Conservation (phyloP, 805 yeast species). For the Cyberlindnera subsufficiens region DNA sequence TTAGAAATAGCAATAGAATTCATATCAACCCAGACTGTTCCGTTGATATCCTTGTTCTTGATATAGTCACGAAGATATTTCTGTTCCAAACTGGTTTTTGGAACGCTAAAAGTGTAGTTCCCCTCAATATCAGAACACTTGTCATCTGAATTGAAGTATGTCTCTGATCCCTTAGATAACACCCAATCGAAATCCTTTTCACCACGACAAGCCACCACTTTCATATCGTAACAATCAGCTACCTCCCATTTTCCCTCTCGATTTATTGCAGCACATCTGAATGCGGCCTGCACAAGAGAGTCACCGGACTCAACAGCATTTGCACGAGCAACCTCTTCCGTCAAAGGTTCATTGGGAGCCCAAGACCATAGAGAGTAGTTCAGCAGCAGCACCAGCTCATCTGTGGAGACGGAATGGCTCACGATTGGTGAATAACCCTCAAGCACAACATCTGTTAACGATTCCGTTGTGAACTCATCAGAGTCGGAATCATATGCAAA, state of each 20-base stretch:
- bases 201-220: constrained; percentile 52
- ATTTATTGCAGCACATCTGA: constrained; percentile 38
- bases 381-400: constrained; percentile 27
- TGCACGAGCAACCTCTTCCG: constrained; percentile 16
- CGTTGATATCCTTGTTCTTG: constrained; percentile 18
- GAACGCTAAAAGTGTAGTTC: constrained; percentile 36
- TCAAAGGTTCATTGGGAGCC: constrained; percentile 50
- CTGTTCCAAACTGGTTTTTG: constrained; percentile 45
- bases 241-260: constrained; percentile 52
- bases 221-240: constrained; percentile 54
- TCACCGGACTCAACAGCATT: constrained; percentile 9
- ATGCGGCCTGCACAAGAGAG: constrained; percentile 25
- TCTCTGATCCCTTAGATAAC: constrained; percentile 26
- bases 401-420: constrained; percentile 28
- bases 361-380: constrained; percentile 64
- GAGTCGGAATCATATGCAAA: constrained; percentile 34
- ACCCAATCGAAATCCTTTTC: constrained; percentile 33
- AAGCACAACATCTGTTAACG: constrained; percentile 33
- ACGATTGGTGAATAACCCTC: constrained; percentile 70
- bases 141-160: constrained; percentile 38
- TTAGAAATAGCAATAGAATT: constrained; percentile 67
- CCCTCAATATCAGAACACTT: constrained; percentile 23
- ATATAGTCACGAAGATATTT: constrained; percentile 18
- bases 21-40: constrained; percentile 66
- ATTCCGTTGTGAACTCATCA: constrained; percentile 35